Percentiles rank a stretch among this genome's conserved stretches.
Evolutionary conservation across 805 yeast genomes (phyloP).

Genomic region (Dipodascus geniculatus): DNA sequence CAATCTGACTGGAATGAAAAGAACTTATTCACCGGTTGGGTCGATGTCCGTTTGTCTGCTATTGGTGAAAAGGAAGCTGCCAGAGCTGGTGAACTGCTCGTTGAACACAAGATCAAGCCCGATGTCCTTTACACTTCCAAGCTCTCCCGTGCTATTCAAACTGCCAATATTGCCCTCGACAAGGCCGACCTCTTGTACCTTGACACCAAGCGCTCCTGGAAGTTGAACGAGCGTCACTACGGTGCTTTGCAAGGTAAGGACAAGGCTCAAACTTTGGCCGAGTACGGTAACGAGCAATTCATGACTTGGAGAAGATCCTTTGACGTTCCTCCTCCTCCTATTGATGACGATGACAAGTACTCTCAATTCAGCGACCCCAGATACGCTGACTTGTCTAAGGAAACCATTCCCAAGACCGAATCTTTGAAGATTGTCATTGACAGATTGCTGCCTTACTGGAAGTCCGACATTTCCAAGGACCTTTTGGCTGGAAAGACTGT

Average conservation of each 20-base stretch:
- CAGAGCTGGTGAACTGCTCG: constrained; percentile 85
- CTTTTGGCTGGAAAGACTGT: constrained; percentile 82
- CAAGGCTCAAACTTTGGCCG: constrained; percentile 83
- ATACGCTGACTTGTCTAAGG: constrained; percentile 74
- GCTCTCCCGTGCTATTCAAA: constrained; percentile 90
- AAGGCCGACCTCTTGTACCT: constrained; percentile 81
- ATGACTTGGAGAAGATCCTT: constrained; percentile 95
- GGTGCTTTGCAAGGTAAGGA: constrained; percentile 98
- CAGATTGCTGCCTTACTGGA: constrained; percentile 95
- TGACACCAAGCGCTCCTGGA: constrained; percentile 92
- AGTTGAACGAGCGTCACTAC: constrained; percentile 97
- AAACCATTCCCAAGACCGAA: constrained; percentile 85
- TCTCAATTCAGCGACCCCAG: constrained; percentile 80
- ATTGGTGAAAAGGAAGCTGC: constrained; percentile 83
- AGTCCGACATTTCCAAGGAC: constrained; percentile 78
- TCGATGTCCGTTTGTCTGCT: constrained; percentile 77
- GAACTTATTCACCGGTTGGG: constrained; percentile 98
- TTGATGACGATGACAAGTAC: constrained; percentile 65
- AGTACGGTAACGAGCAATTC: constrained; percentile 87
- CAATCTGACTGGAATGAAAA: constrained; percentile 98
- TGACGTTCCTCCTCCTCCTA: constrained; percentile 91
- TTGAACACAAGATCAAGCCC: constrained; percentile 75
- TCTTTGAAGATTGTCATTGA: constrained; percentile 90
- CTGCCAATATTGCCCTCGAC: constrained; percentile 89
- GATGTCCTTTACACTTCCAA: constrained; percentile 85